Percentiles rank a stretch among this genome's conserved stretches.
Evolutionary conservation across 805 yeast species (phyloP).

Genomic region (Suhomyces tanzawaensis): DNA sequence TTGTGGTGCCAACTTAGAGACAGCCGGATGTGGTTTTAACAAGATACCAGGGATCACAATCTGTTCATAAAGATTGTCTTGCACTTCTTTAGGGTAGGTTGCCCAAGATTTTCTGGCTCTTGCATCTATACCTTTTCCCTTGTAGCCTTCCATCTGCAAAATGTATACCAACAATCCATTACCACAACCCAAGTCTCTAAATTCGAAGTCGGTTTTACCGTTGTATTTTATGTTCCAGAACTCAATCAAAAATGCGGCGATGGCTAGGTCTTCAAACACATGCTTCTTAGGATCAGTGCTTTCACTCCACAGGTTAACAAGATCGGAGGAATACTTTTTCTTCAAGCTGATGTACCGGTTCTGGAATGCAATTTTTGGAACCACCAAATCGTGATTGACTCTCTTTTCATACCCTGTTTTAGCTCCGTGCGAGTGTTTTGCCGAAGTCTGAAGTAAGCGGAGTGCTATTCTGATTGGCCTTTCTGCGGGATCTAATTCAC

Average conservation of each 20-base stretch:
- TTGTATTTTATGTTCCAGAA: slow-evolving; percentile 62
- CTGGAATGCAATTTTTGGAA: slow-evolving; percentile 79
- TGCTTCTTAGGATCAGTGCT: slow-evolving; percentile 93
- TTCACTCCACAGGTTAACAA: slow-evolving; percentile 88
- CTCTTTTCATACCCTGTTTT: slow-evolving; percentile 83
- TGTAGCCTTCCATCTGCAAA: slow-evolving; percentile 72
- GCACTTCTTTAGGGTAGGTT: slow-evolving; percentile 65
- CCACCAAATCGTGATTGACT: slow-evolving; percentile 84
- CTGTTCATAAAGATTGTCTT: slow-evolving; percentile 61
- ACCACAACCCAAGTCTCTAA: slow-evolving; percentile 93
- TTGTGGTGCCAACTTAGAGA: slow-evolving; percentile 51
- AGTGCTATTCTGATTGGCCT: slow-evolving; percentile 80
- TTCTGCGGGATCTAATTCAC: slow-evolving; percentile 43
- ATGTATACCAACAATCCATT: slow-evolving; percentile 84
- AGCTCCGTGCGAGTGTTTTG: slow-evolving; percentile 80
- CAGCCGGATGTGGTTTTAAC: slow-evolving; percentile 67
- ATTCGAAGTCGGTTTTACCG: slow-evolving; percentile 50
- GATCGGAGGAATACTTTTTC: slow-evolving; percentile 70
- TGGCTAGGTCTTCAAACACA: slow-evolving; percentile 93
- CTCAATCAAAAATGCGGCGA: slow-evolving; percentile 90
- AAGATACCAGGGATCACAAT: slow-evolving; percentile 77
- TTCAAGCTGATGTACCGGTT: slow-evolving; percentile 76
- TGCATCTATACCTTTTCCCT: slow-evolving; percentile 87
- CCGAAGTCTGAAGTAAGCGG: slow-evolving; percentile 73
- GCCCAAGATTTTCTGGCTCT: slow-evolving; percentile 86